A percentile compares a stretch with the other conserved stretches of the same genome.
Conservation (phyloP, 139 green algal genomes). For the Volvox reticuliferus region DNA sequence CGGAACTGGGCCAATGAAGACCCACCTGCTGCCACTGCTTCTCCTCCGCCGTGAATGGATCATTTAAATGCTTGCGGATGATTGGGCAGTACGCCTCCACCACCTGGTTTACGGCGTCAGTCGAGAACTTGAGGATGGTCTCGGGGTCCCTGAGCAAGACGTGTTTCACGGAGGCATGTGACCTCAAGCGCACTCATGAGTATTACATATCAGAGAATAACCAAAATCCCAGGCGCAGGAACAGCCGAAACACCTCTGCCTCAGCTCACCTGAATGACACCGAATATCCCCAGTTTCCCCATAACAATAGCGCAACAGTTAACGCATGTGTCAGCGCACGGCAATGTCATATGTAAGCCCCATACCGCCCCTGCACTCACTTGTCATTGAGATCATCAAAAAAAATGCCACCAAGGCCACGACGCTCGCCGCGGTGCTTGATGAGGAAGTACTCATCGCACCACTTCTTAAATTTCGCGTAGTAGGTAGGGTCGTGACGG, state of each 20-base stretch:
- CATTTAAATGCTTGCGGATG: conserved; percentile 90
- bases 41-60: conserved; percentile 89
- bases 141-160: conserved; percentile 62
- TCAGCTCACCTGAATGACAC: too few species aligned
- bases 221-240: too few species aligned
- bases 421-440: conserved; percentile 89
- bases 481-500: conserved; percentile 94
- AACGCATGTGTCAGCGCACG: too few species aligned
- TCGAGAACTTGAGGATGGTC: conserved; percentile 85
- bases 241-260: too few species aligned
- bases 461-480: conserved; percentile 95
- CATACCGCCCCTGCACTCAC: conserved; percentile 14
- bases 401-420: conserved; percentile 98
- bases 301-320: too few species aligned
- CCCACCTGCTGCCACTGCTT: conserved; percentile 97
- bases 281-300: too few species aligned
- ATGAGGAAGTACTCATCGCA: conserved; percentile 99
- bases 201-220: too few species aligned
- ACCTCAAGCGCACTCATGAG: too few species aligned
- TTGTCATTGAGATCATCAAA: conserved; percentile 97
- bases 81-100: conserved; percentile 92
- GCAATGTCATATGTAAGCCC: too few species aligned
- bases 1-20: neutral
- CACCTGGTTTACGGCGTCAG: conserved; percentile 82
- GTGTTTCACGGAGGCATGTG: neutral